Evolutionary conservation across 495 filamentous ascomycete species (phyloP), one percentile per base, ranked within the genome.

Genomic region (Xylaria intraflava): DNA sequence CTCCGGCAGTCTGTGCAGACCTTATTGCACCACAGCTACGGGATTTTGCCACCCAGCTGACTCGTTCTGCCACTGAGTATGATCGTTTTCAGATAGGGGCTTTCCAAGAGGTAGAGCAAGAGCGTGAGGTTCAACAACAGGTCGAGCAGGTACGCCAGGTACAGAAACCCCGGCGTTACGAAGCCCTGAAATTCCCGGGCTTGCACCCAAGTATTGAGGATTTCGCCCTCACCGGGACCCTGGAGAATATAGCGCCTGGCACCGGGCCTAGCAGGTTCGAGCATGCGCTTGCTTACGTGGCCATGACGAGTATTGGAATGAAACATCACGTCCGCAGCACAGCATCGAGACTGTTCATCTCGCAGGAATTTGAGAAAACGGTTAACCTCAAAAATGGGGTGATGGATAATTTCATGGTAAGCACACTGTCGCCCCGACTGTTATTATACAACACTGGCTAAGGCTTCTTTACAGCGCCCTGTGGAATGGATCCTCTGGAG

Each of bases 81-180:
- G 40, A 35, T 16, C 7, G 3, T 16, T 1, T 30, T 19, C 54
- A 54, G 35, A 23, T 19, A 4, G 59, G 55, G 3, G 59, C 52
- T 3, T 39, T 81, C 0, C 67, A 79, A 48, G 78, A 83, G 43
- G 78, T 81, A 0, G 78, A 80, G 50, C 72, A 78, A 56, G 73
- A 80, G 47, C 65, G 75, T 14, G 72, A 78, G 40, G 68, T 78
- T 1, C 69, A 69, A 12, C 66, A 67, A 17, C 68, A 79, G 56
- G 66, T 77, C n/a, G 74, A 83, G 51, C 60, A 70, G 23, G 73
- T 79, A 12, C 70, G 77, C 16, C 72, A 78, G 38, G 58, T 76
- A 16, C 62, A 73, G 60, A 72, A 68, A 44, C 68, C 65, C 19
- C 14, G 49, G 23, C 35, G 53, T 6, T 68, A 61, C 44, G 49